Evolutionary conservation across 108 stramenopile species (phyloP).

Genomic region (Tribonema minus): DNA sequence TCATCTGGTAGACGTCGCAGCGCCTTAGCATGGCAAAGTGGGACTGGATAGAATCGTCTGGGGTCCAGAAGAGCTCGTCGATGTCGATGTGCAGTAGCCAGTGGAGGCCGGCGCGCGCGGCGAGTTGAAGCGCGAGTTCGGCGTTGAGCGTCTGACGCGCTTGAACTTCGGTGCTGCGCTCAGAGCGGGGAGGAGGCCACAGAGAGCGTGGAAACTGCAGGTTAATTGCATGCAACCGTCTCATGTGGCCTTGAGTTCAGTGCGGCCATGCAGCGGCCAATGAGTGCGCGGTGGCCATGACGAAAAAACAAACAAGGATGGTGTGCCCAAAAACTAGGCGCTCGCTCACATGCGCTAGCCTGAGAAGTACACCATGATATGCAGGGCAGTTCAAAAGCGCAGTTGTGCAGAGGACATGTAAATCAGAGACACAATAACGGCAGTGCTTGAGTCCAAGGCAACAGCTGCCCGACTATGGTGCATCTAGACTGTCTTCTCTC

Average conservation of each 20-base stretch:
- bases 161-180: slow-evolving; percentile 32
- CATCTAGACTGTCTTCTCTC: neutral
- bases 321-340: no score
- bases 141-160: slow-evolving; percentile 51
- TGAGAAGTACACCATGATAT: no score
- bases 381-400: neutral
- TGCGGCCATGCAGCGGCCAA: no score
- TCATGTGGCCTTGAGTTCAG: no score
- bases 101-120: slow-evolving; percentile 11
- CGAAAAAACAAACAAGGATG: no score
- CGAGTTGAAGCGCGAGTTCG: slow-evolving; percentile 20
- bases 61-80: slow-evolving; percentile 50
- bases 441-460: neutral
- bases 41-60: slow-evolving; percentile 6
- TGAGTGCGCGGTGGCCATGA: no score
- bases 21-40: slow-evolving; percentile 30
- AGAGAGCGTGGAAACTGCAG: no score
- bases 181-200: no score
- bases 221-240: no score
- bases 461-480: neutral
- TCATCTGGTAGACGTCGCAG: slow-evolving; percentile 38
- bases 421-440: no score
- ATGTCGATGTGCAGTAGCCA: slow-evolving; percentile 52
- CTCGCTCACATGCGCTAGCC: no score
- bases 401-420: no score